These are phyloP conservation scores for Ophiosphaerella korrae DNA, from an alignment of 2,329 filamentous ascomycete species.

Conservation along the genomic window DNA sequence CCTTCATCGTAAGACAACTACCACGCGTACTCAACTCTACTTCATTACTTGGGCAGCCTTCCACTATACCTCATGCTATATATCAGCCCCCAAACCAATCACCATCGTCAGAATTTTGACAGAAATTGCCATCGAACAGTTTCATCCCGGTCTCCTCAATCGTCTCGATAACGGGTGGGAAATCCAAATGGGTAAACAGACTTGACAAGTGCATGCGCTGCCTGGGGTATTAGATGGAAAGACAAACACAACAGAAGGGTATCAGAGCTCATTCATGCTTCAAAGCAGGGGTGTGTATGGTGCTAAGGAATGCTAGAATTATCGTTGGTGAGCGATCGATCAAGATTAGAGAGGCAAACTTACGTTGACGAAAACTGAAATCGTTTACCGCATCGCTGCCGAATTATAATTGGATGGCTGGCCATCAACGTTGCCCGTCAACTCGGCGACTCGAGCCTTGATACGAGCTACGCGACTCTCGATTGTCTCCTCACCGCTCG, in stretches of 20 bases:
- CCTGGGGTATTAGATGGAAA: constrained; percentile 33
- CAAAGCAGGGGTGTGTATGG: constrained; percentile 17
- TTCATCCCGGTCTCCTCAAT: constrained; percentile 15
- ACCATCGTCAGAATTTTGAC: not conserved
- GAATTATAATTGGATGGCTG: constrained; percentile 13
- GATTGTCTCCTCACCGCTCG: constrained; percentile 95
- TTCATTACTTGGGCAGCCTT: constrained; percentile 3
- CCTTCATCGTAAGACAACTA: not conserved
- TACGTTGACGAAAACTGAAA: constrained; percentile 25
- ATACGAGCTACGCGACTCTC: constrained; percentile 96
- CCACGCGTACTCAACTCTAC: not conserved
- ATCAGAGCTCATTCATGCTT: constrained; percentile 35
- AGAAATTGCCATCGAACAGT: constrained; percentile 9
- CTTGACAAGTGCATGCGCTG: constrained; percentile 7
- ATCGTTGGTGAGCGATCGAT: not conserved
- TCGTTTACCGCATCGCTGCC: constrained; percentile 15
- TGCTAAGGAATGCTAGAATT: constrained; percentile 12
- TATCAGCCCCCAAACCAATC: constrained; percentile 1
- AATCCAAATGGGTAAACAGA: constrained; percentile 10
- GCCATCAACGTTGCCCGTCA: constrained; percentile 67
- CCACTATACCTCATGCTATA: not conserved
- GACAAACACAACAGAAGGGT: constrained; percentile 34
- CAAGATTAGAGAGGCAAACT: not conserved
- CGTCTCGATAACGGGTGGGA: constrained; percentile 10
- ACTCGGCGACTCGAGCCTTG: constrained; percentile 92